phyloP scores from a whole-genome alignment of 2,329 filamentous ascomycete genomes.

The Xylariaceae sp. region DNA sequence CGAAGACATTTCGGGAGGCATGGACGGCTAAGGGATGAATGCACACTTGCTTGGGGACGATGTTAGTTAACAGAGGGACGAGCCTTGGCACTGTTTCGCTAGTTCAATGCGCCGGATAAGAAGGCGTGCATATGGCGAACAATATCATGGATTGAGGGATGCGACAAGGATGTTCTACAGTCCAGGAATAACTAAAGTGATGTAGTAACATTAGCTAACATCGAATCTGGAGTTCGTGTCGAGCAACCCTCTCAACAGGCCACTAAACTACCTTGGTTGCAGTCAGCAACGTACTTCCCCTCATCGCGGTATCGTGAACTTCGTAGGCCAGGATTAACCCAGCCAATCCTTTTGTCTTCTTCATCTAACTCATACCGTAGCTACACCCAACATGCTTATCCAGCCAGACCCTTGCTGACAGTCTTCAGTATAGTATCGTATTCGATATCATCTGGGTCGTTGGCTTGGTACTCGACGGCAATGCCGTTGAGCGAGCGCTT shows the following conservation, averaged over 20 bases:
- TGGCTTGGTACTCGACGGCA: slow-evolving; percentile 74
- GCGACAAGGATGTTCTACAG: slow-evolving; percentile 29
- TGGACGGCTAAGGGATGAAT: slow-evolving; percentile 51
- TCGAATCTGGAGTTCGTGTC: slow-evolving; percentile 32
- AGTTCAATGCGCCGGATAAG: not conserved
- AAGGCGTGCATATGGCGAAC: slow-evolving; percentile 8
- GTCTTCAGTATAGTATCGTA: slow-evolving; percentile 63
- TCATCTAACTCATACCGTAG: slow-evolving; percentile 11
- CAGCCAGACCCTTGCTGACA: slow-evolving; percentile 58
- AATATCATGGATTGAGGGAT: slow-evolving; percentile 8
- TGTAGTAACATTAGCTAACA: slow-evolving; percentile 33
- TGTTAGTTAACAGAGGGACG: not conserved
- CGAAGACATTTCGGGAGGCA: slow-evolving; percentile 62
- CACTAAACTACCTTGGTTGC: slow-evolving; percentile 27
- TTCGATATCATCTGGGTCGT: slow-evolving; percentile 78
- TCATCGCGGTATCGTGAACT: slow-evolving; percentile 27
- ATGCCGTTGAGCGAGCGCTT: slow-evolving; percentile 74
- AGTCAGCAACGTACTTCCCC: slow-evolving; percentile 19
- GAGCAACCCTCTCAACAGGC: slow-evolving; percentile 29
- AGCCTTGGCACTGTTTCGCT: not conserved
- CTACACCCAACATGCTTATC: slow-evolving; percentile 32
- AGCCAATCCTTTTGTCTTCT: slow-evolving; percentile 12
- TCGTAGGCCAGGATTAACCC: slow-evolving; percentile 20
- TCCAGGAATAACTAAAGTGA: slow-evolving; percentile 29
- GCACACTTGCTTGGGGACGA: not conserved